Evolutionary conservation across 2,329 filamentous ascomycete species (phyloP).

Genomic region (Fusarium nurragi): DNA sequence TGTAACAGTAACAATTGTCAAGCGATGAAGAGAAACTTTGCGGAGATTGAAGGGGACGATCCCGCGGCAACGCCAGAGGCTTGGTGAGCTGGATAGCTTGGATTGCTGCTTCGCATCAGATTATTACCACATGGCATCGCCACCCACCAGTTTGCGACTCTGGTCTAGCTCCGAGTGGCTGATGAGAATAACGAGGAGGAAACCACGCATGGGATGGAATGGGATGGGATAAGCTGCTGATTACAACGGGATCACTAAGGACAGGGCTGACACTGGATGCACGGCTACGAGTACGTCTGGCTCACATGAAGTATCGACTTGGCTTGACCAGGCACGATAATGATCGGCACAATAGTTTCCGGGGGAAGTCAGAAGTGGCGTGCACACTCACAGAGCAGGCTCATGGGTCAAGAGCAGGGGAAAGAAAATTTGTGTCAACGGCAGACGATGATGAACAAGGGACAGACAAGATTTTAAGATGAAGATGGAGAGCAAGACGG

Average conservation of each 20-base stretch:
- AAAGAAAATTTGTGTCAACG: constrained; percentile 14
- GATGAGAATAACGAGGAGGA: constrained; percentile 24
- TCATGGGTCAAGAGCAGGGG: constrained; percentile 31
- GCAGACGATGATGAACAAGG: constrained; percentile 27
- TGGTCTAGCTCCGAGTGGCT: constrained; percentile 20
- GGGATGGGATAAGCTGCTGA: constrained; percentile 31
- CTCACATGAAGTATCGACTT: constrained; percentile 38
- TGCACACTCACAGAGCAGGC: constrained; percentile 32
- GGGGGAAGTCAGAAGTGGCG: constrained; percentile 41
- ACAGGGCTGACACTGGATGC: constrained; percentile 45
- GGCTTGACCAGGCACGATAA: constrained; percentile 42
- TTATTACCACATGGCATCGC: constrained; percentile 32
- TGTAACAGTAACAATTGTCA: constrained; percentile 65
- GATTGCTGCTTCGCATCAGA: constrained; percentile 36
- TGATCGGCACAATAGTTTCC: constrained; percentile 44
- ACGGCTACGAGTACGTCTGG: constrained; percentile 41
- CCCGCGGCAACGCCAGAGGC: constrained; percentile 34
- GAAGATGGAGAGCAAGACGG: constrained; percentile 30
- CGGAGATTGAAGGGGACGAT: constrained; percentile 38
- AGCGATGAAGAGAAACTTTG: constrained; percentile 67
- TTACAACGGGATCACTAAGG: constrained; percentile 35
- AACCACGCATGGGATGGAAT: constrained; percentile 20
- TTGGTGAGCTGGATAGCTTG: constrained; percentile 31
- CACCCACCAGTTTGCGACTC: constrained; percentile 33
- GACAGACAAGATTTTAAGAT: constrained; percentile 30